These are phyloP conservation scores for Grifola frondosa DNA, from an alignment of 1,284 basidiomycete genomes.

Conservation along the genomic window DNA sequence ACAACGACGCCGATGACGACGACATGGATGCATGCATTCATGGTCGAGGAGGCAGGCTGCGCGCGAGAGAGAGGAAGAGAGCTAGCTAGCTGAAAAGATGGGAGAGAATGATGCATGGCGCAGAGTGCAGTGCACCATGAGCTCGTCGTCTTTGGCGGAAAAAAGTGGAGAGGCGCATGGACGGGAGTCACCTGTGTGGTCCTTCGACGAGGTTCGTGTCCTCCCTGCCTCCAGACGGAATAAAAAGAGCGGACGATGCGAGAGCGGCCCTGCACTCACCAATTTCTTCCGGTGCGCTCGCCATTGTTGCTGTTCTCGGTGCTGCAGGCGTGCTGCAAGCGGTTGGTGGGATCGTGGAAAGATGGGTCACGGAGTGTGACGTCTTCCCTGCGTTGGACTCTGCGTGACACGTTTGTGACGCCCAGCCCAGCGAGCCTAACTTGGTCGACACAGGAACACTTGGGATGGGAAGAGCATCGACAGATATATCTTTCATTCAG, in stretches of 20 bases:
- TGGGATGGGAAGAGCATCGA: too few relatives aligned
- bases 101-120: conserved; percentile 43
- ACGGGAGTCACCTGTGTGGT: conserved; percentile 15
- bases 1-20: conserved; percentile 7
- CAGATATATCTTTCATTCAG: too few relatives aligned
- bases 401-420: too few relatives aligned
- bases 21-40: conserved; percentile 6
- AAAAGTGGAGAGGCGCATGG: conserved; percentile 16
- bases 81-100: conserved; percentile 59
- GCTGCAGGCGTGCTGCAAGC: too few relatives aligned
- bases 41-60: background rate
- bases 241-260: conserved; percentile 21
- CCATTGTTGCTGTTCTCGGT: conserved; percentile 15
- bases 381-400: too few relatives aligned
- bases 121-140: conserved; percentile 70
- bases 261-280: conserved; percentile 18
- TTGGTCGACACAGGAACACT: too few relatives aligned
- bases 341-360: too few relatives aligned
- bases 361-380: too few relatives aligned
- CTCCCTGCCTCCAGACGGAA: conserved; percentile 25
- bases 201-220: conserved; percentile 14
- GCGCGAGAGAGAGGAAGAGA: conserved; percentile 12
- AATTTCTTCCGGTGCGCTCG: conserved; percentile 19
- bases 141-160: conserved; percentile 38
- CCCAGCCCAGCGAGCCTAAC: too few relatives aligned